Conservation (phyloP, 2,329 filamentous ascomycete species). For the Xylaria sp. region DNA sequence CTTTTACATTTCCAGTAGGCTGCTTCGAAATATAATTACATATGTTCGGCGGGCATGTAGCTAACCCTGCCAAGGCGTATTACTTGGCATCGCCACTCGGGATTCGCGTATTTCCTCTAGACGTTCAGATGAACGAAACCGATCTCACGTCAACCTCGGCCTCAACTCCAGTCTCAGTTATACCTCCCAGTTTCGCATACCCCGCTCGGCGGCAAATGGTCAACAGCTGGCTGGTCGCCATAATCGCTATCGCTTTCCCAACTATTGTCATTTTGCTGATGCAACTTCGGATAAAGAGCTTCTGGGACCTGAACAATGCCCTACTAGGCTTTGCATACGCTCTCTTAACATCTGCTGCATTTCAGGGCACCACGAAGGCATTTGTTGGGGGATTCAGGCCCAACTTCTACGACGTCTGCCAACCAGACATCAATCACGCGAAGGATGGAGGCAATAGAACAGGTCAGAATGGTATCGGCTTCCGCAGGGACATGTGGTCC, state of each 20-base stretch:
- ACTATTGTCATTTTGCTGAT: conserved; percentile 66
- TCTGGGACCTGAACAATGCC: conserved; percentile 72
- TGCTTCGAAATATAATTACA: background rate
- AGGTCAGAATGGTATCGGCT: conserved; percentile 58
- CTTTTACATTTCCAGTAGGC: conserved; percentile 48
- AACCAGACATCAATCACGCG: conserved; percentile 62
- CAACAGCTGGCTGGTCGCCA: conserved; percentile 32
- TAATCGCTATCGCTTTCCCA: conserved; percentile 65
- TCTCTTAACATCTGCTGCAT: conserved; percentile 68
- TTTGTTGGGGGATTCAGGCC: conserved; percentile 72
- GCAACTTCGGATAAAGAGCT: conserved; percentile 67
- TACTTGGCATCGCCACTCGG: conserved; percentile 32
- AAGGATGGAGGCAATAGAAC: conserved; percentile 26
- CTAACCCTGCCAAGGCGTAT: conserved; percentile 39
- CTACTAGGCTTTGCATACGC: conserved; percentile 70
- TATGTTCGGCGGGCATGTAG: background rate
- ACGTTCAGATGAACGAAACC: conserved; percentile 5
- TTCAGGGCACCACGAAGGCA: conserved; percentile 74
- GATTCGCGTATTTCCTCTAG: conserved; percentile 32
- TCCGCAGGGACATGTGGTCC: conserved; percentile 71
- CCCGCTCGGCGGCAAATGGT: conserved; percentile 32
- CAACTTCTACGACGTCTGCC: conserved; percentile 72
- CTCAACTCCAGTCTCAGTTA: conserved; percentile 19
- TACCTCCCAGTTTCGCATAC: conserved; percentile 29
- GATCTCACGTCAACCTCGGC: background rate